Percentiles rank a stretch among this genome's conserved stretches.
Conservation (phyloP, 1,284 basidiomycete genomes). For the Cronartium ribicola region DNA sequence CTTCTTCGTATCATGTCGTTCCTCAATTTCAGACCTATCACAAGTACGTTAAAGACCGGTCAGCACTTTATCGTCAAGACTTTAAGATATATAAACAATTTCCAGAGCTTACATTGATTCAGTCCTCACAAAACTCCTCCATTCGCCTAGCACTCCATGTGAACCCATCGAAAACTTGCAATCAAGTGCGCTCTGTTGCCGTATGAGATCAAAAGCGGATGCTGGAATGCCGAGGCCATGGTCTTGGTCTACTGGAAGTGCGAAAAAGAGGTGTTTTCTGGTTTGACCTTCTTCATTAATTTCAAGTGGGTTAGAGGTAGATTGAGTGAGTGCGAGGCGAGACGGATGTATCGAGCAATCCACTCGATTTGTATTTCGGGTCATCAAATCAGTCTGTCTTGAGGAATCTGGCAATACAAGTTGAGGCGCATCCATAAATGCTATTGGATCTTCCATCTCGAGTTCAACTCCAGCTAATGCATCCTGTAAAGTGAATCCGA, state of each 20-base stretch:
- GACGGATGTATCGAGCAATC: conserved; percentile 31
- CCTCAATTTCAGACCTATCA: conserved; percentile 24
- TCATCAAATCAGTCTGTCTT: not conserved
- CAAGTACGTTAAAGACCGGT: not conserved
- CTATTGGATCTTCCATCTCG: conserved; percentile 10
- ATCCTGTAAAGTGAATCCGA: conserved; percentile 25
- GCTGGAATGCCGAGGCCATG: not conserved
- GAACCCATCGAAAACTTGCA: conserved; percentile 1
- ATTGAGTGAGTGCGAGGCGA: conserved; percentile 8
- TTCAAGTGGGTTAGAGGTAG: not conserved
- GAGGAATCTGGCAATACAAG: not conserved
- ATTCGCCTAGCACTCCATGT: not conserved
- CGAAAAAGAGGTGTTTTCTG: conserved; percentile 23
- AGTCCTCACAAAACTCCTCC: conserved; percentile 37
- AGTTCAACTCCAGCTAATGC: conserved; percentile 24
- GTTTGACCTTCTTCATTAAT: not conserved
- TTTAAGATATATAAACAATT: not conserved
- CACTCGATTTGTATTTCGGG: not conserved
- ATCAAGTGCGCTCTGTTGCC: not conserved
- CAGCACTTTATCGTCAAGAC: not conserved
- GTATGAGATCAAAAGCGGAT: not conserved
- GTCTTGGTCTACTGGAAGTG: conserved; percentile 28
- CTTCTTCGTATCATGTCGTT: conserved; percentile 18
- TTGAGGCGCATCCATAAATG: not conserved
- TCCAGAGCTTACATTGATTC: conserved; percentile 26